A percentile compares a stretch with the other conserved stretches of the same genome.
These are phyloP conservation scores for Gynostemma pentaphyllum DNA, from an alignment of 306 rosid species.

Conservation along the genomic window DNA sequence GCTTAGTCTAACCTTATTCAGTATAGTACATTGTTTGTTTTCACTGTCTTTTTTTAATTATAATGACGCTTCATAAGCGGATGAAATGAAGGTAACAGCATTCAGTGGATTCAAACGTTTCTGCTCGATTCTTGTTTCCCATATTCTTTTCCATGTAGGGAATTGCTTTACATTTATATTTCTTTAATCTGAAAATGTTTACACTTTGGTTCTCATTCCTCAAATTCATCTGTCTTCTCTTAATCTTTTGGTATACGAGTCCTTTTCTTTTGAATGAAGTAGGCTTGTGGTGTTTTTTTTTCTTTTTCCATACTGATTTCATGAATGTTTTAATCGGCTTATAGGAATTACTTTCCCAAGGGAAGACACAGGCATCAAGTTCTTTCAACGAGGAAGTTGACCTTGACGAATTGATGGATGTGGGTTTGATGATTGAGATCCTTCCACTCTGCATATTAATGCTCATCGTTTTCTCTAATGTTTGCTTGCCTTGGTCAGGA, in stretches of 20 bases:
- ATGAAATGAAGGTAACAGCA: not conserved
- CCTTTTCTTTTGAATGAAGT: not conserved
- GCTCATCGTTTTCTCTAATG: constrained; percentile 5
- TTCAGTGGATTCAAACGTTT: not conserved
- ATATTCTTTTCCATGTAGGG: not conserved
- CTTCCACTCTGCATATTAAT: constrained; percentile 13
- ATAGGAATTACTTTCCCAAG: constrained; percentile 57
- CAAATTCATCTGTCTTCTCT: not conserved
- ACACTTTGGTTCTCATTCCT: not conserved
- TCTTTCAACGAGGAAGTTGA: constrained; percentile 68
- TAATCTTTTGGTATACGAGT: not conserved
- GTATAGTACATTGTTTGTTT: not conserved
- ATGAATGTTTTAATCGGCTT: constrained; percentile 13
- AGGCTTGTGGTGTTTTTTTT: not conserved
- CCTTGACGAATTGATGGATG: constrained; percentile 95
- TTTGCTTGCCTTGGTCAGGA: constrained; percentile 48
- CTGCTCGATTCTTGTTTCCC: not conserved
- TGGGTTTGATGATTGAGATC: constrained; percentile 25
- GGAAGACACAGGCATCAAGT: constrained; percentile 44
- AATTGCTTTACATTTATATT: not conserved
- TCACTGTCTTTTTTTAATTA: not conserved
- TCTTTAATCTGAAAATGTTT: not conserved
- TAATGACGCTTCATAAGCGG: not conserved
- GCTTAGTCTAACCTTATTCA: not conserved
- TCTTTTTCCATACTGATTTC: not conserved